Evolutionary conservation across 495 filamentous ascomycete genomes (phyloP).

Genomic region (Neurospora sp.): DNA sequence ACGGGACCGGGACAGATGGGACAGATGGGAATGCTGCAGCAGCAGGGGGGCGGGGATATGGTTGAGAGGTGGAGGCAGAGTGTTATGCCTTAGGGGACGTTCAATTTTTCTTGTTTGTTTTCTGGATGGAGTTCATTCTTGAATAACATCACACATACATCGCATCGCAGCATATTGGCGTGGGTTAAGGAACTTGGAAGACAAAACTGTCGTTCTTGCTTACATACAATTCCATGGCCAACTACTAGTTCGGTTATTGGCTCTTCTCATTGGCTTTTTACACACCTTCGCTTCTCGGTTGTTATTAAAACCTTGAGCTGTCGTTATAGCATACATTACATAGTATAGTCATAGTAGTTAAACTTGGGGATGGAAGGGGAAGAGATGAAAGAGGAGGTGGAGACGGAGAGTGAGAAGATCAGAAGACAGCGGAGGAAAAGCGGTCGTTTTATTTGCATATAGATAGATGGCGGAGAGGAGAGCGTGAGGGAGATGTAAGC

Average conservation of each 20-base stretch:
- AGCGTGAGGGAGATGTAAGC: not conserved
- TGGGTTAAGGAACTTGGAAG: too few relatives aligned
- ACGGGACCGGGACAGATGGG: not conserved
- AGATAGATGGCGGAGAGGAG: too few relatives aligned
- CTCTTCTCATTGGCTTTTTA: not conserved
- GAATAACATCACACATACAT: too few relatives aligned
- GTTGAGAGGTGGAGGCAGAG: constrained; percentile 90
- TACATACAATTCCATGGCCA: too few relatives aligned
- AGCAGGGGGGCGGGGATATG: constrained; percentile 55
- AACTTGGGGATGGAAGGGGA: not conserved
- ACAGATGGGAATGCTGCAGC: constrained; percentile 3
- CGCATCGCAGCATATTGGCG: too few relatives aligned
- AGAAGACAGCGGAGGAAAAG: not conserved
- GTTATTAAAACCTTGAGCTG: not conserved
- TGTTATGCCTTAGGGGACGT: constrained; percentile 42
- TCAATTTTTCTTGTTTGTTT: not conserved
- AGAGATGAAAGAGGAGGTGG: not conserved
- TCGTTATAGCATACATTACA: not conserved
- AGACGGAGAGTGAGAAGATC: too few relatives aligned
- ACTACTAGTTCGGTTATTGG: too few relatives aligned
- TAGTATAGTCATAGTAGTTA: not conserved
- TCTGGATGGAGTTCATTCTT: too few relatives aligned
- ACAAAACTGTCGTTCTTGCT: not conserved
- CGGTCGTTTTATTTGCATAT: not conserved
- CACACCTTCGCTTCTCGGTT: not conserved